A percentile compares a stretch with the other conserved stretches of the same genome.
These are phyloP conservation scores for Crithidia sp. DNA, from an alignment of 208 protist species.

Conservation along the genomic window DNA sequence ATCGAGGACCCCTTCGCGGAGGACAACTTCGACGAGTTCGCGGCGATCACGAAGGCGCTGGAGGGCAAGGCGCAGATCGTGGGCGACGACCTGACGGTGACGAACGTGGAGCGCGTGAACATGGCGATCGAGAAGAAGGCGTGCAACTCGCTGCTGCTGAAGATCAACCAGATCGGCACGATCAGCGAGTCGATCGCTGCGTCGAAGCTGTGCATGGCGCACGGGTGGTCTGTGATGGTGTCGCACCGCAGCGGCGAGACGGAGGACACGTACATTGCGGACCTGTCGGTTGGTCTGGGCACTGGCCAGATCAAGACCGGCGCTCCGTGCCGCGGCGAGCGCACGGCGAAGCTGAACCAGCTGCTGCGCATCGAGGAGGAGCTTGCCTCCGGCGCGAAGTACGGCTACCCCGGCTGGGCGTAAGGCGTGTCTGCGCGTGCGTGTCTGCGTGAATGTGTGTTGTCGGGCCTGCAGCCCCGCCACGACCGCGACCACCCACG, in stretches of 20 bases:
- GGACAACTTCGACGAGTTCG: slow-evolving; percentile 97
- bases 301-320: too few relatives aligned
- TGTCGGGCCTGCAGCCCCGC: too few relatives aligned
- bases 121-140: slow-evolving; percentile 91
- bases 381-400: slow-evolving; percentile 73
- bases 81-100: slow-evolving; percentile 98
- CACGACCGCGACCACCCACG: too few relatives aligned
- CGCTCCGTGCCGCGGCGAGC: too few relatives aligned
- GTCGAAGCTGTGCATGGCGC: slow-evolving; percentile 15
- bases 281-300: too few relatives aligned
- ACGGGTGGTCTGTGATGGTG: slow-evolving; percentile 68
- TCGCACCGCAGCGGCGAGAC: slow-evolving; percentile 97
- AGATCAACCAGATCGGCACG: slow-evolving; percentile 98
- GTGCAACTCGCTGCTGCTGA: slow-evolving; percentile 98
- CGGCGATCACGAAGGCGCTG: slow-evolving; percentile 64
- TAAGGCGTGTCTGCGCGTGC: slow-evolving; percentile 53
- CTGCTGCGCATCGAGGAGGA: slow-evolving; percentile 99
- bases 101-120: slow-evolving; percentile 96
- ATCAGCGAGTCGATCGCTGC: slow-evolving; percentile 98
- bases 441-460: slow-evolving; percentile 43
- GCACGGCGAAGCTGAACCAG: slow-evolving; percentile 73
- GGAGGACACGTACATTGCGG: slow-evolving; percentile 42
- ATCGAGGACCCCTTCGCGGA: slow-evolving; percentile 93
- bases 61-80: slow-evolving; percentile 94
- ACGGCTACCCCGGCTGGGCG: slow-evolving; percentile 62